These are phyloP conservation scores for Teratosphaeriaceae sp. DNA, from an alignment of 2,329 filamentous ascomycete genomes.

Conservation along the genomic window DNA sequence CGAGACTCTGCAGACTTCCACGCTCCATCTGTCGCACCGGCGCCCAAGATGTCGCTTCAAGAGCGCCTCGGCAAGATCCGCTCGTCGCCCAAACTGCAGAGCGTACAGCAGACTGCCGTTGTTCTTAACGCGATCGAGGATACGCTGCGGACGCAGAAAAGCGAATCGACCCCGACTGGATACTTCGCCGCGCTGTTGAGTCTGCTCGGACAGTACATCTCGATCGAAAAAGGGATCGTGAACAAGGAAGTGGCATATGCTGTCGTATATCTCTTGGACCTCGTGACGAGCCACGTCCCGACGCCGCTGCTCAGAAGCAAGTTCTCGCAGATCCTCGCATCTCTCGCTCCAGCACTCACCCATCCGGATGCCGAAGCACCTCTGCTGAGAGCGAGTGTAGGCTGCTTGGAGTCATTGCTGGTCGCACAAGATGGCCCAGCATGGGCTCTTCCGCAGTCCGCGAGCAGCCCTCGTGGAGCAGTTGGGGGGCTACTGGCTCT, in stretches of 20 bases:
- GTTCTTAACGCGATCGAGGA: slow-evolving; percentile 89
- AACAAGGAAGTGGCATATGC: slow-evolving; percentile 80
- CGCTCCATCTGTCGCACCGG: neutral
- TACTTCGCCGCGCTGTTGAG: slow-evolving; percentile 96
- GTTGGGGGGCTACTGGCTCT: slow-evolving; percentile 80
- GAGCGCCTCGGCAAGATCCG: slow-evolving; percentile 97
- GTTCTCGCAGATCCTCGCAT: slow-evolving; percentile 86
- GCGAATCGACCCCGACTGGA: slow-evolving; percentile 74
- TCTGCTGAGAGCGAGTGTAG: slow-evolving; percentile 79
- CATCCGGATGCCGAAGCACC: slow-evolving; percentile 78
- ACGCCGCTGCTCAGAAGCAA: slow-evolving; percentile 85
- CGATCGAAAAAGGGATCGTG: slow-evolving; percentile 53
- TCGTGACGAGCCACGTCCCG: slow-evolving; percentile 79
- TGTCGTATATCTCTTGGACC: slow-evolving; percentile 90
- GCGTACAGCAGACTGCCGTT: slow-evolving; percentile 83
- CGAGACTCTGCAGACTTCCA: neutral
- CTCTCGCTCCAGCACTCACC: slow-evolving; percentile 76
- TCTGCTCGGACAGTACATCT: slow-evolving; percentile 71
- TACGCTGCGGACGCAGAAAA: slow-evolving; percentile 81
- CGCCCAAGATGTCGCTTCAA: slow-evolving; percentile 50
- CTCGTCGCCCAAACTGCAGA: slow-evolving; percentile 84
- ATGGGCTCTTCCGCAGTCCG: slow-evolving; percentile 78
- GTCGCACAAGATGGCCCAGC: slow-evolving; percentile 79
- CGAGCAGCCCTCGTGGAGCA: slow-evolving; percentile 79
- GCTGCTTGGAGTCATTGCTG: slow-evolving; percentile 86